A percentile compares a stretch with the other conserved stretches of the same genome.
phyloP scores from a whole-genome alignment of 2,329 filamentous ascomycete species.

The Lachnellula arida region DNA sequence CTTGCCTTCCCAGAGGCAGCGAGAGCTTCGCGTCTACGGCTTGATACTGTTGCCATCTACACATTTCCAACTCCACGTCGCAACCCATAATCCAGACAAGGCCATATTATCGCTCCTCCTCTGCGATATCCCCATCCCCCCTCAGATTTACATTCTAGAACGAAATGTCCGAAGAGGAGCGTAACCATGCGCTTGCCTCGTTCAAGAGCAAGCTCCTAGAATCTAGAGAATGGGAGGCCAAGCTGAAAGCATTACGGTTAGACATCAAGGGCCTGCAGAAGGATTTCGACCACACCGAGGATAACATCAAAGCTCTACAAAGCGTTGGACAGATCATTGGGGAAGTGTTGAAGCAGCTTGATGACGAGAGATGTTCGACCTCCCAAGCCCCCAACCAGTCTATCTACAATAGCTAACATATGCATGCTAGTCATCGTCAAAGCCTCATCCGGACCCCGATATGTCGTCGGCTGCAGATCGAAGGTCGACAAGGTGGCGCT shows the following conservation, averaged over 20 bases:
- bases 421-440: constrained; percentile 80
- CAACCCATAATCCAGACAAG: background rate
- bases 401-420: constrained; percentile 17
- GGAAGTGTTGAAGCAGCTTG: constrained; percentile 96
- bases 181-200: constrained; percentile 65
- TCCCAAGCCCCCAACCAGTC: background rate
- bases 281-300: constrained; percentile 94
- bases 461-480: constrained; percentile 95
- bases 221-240: constrained; percentile 97
- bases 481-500: constrained; percentile 97
- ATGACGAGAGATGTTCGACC: constrained; percentile 91
- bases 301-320: constrained; percentile 98
- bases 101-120: background rate
- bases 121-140: background rate
- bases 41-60: background rate
- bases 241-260: constrained; percentile 87
- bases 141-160: background rate
- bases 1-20: constrained; percentile 1
- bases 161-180: constrained; percentile 44
- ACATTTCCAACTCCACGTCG: background rate
- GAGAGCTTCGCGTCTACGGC: constrained; percentile 9
- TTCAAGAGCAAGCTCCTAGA: constrained; percentile 84
- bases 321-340: constrained; percentile 99
- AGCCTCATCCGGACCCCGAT: constrained; percentile 92
- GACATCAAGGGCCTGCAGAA: constrained; percentile 95